Evolutionary conservation across 257 asterid genomes (phyloP).

Genomic region (Cinchona pubescens): DNA sequence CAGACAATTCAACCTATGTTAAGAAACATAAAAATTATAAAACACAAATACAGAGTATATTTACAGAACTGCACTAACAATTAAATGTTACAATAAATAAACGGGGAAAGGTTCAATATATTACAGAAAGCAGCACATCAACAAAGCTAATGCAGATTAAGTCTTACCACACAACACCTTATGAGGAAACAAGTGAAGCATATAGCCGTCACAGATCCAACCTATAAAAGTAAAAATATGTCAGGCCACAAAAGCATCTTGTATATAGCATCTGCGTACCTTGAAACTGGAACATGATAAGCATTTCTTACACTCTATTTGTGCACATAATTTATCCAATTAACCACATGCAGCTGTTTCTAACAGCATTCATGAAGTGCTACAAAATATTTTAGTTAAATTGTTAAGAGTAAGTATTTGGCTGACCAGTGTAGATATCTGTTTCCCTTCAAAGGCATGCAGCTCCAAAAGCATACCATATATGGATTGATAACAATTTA

Average conservation of each 20-base stretch:
- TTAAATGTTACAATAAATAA: neutral
- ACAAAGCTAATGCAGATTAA: conserved; percentile 3
- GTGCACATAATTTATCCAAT: neutral
- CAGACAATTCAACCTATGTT: neutral
- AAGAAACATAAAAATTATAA: neutral
- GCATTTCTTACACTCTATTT: neutral
- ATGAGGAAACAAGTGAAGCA: conserved; percentile 88
- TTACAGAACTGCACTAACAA: neutral
- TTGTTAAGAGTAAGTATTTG: neutral
- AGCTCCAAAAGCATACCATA: neutral
- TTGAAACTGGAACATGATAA: neutral
- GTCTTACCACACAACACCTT: conserved; percentile 83
- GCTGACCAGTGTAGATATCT: neutral
- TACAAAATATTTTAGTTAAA: neutral
- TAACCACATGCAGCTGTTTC: neutral
- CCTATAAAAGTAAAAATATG: conserved; percentile 40
- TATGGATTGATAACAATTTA: neutral
- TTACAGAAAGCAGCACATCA: neutral
- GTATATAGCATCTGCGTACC: neutral
- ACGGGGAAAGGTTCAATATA: neutral
- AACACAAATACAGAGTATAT: neutral
- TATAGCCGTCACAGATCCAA: conserved; percentile 92
- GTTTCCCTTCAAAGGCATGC: neutral
- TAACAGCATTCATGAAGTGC: neutral
- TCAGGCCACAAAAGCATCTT: neutral